Evolutionary conservation across 2,329 filamentous ascomycete species (phyloP), one percentile per base, ranked within the genome.

Genomic region (Trichoderma pleuroti): DNA sequence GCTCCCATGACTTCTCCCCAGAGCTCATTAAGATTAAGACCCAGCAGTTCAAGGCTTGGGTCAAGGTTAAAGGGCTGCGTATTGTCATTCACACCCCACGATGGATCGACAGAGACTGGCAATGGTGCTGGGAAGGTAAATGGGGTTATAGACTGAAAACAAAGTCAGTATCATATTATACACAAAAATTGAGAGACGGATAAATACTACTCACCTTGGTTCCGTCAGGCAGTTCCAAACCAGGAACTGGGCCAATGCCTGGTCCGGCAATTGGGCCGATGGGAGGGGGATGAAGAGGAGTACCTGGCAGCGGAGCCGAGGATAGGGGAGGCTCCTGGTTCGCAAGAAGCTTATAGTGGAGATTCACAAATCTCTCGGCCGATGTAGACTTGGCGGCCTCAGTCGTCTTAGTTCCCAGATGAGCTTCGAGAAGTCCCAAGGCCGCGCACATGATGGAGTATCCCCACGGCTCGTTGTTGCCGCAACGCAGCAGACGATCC

Each of bases 371-470:
- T 21, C 87, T 81, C 78, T 90, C 86, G 1, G 87, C 87, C 4
- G 86, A 86, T 6, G 85, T 84, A 5, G 86, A 87, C 77, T 89
- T 89, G 70, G 88, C 87, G 9, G 82, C 82, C 73, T 88, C 86
- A 18, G 84, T 76, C 9, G 86, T 84, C 80, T 89, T 89, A 71
- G 84, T 84, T 32, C 85, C 86, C 16, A 90, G 80, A 72, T 90
- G 87, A 0, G 86, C 86, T 77, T 90, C 87, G 28, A 90, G 81
- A 11, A 90, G 81, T 4, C 87, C 88, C 30, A 86, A 82, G 1
- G 87, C 86, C 4, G 87, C 86, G 73, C 87, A 90, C 85, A 90
- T 88, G 76, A 88, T 88, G 69, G 85, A 87, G 77, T 89, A 89
- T 21, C 87, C 87, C 88, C 88, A 90, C 0, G 88, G 87, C 75